Evolutionary conservation across 768 basidiomycete species (phyloP).

Genomic region (Boletus rufocinnamomeus): DNA sequence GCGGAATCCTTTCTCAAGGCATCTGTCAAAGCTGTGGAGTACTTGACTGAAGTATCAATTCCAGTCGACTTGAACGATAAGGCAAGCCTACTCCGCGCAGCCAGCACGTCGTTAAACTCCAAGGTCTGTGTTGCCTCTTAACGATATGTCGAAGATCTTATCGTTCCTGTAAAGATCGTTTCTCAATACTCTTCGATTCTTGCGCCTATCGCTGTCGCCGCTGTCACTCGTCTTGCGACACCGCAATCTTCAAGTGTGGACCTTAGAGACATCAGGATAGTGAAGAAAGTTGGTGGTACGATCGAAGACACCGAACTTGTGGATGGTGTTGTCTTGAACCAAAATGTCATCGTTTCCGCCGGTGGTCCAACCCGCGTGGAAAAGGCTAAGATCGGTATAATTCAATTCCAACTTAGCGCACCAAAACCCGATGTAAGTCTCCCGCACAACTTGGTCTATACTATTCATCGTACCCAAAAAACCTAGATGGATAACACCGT

Average conservation of each 20-base stretch:
- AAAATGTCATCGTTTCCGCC: conserved; percentile 86
- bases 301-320: conserved; percentile 98
- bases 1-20: conserved; percentile 95
- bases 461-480: conserved; percentile 1
- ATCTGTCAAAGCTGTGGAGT: conserved; percentile 91
- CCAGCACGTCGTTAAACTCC: conserved; percentile 94
- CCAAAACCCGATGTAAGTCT: conserved; percentile 92
- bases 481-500: conserved; percentile 98
- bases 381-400: conserved; percentile 97
- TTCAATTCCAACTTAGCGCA: conserved; percentile 97
- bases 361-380: conserved; percentile 95
- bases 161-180: conserved; percentile 67
- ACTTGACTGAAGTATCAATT: conserved; percentile 86
- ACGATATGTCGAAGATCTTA: conserved; percentile 9
- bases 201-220: conserved; percentile 98
- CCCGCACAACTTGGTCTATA: not conserved
- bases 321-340: conserved; percentile 96
- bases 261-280: conserved; percentile 91
- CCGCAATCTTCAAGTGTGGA: conserved; percentile 93
- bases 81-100: conserved; percentile 83
- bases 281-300: conserved; percentile 98
- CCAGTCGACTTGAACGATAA: conserved; percentile 91
- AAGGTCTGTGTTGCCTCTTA: conserved; percentile 55
- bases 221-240: conserved; percentile 89
- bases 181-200: conserved; percentile 98